Base-by-base conservation (phyloP, 2,329 filamentous ascomycete species). In the Apiospora sp. region DNA sequence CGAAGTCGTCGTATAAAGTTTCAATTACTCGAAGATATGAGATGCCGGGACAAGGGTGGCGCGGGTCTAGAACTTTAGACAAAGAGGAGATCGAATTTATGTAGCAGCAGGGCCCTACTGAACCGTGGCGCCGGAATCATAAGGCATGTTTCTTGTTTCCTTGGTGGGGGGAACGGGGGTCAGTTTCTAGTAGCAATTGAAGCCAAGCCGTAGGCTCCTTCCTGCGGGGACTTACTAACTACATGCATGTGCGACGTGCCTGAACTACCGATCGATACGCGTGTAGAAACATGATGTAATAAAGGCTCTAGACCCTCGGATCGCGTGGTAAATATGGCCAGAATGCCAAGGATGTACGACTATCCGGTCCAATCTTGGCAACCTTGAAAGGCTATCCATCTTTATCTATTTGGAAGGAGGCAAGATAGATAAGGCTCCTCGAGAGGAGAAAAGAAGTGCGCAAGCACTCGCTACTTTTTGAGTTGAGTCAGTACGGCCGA, bases 31-130 rank as follows among this genome's bases (percentile, higher is more conserved):
- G 54, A 37, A 8, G 54, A 37, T 10, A 30, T 61, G 30, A 61
- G 54, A 37, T 34, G 51, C 14, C 51, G 51, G 27, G 51, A 30
- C 51, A 34, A 34, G 27, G 54, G 54, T 22, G 43, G 43, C 22
- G 67, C 13, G 6, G 2, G 24, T 4, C n/a, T 34, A 22, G 27
- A 68, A 49, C 43, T 46, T 37, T 27, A 49, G 67, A 69, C 44
- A 69, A 68, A 16, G 48, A 49, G 7, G 44, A 34, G 43, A 68
- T 24, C 43, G 13, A 49, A 34, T 68, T 64, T 64, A 64, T 64
- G 58, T 64, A 24, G 58, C 58, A 64, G 30, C 27, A 64, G 58
- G 27, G 27, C 19, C 30, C 30, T 1, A 22, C 58, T 64, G 34
- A 41, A 64, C 58, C 58, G 58, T 13, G 13, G 58, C 34, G 34